Evolutionary conservation across 2,329 filamentous ascomycete species (phyloP), one percentile per base, ranked within the genome.

Genomic region (Simplicillium aogashimaense): DNA sequence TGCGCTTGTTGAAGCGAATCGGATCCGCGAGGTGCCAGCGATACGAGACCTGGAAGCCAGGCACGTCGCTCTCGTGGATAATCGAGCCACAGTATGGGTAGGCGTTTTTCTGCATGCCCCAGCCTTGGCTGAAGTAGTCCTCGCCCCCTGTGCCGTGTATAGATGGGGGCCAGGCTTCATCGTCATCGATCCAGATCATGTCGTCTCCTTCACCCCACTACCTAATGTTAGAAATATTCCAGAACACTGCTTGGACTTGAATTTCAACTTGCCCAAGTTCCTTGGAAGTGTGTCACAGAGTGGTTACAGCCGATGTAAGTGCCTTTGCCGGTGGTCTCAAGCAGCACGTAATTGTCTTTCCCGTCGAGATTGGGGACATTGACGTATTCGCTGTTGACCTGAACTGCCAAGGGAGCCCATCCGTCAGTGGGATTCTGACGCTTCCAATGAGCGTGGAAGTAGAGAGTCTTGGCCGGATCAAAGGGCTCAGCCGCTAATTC

Each of bases 71-170:
- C 44, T 59, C 55, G 35, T 59, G 56, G 36, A 59, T 53, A 35
- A 58, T 59, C 18, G 45, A 52, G n/a, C 54, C 56, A 25, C 48
- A 51, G 44, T 57, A 58, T 3, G 55, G 56, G 37, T 51, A 58
- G 3, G 54, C 50, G 17, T 58, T 59, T 45, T 58, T 58, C 45
- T 59, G 56, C 56, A 59, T 59, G 30, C 56, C 56, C 56, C 56
- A 59, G 10, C 56, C 56, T 39, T 59, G 56, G 7, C 41, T 45
- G 31, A 59, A 58, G 45, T 59, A 59, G 44, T 59, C 56, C 30
- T 58, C 56, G 16, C 47, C 53, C 8, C 56, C 56, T 10, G 56
- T 59, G 35, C 56, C 56, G 37, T 59, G 56, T 48, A 59, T 53
- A 25, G 47, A 52, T 1, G 56, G 56, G 9, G 55, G 55, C 56